Evolutionary conservation across 331 rosid genomes (phyloP), one percentile per base, ranked within the genome.

Genomic region (Acacia pycnantha): DNA sequence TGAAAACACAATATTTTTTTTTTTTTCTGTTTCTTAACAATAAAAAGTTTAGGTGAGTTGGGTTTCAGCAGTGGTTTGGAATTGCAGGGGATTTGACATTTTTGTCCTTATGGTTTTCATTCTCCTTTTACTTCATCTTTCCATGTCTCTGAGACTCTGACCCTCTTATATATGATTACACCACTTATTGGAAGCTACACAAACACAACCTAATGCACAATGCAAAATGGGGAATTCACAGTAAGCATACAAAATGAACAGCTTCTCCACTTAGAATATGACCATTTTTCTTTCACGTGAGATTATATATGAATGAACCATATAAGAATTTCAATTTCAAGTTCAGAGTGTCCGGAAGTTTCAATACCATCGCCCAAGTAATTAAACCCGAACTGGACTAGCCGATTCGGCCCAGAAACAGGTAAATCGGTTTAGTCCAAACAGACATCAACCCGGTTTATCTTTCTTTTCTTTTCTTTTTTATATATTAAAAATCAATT

Each of bases 191-290:
- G 37, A 81, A 67, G 70, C 50, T 73, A 67, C 69, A 13, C 53
- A 74, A 46, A 29, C 10, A 10, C 1, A 80, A 74, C 11, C 10
- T 41, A 5, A 58, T 27, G 54, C 19, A 48, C 54, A 12, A 48
- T 48, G 19, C 54, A 48, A 13, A 71, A 66, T 54, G 66, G 79
- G 79, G 43, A 54, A 77, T 80, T 83, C 78, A 77, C 62, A 78
- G 82, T 82, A 81, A 87, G 95, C 86, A 77, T 86, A 91, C 97
- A 88, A 88, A 82, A 87, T 87, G 89, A 88, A 93, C 82, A 93
- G 91, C 46, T 64, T 47, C 91, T 75, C 88, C 71, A 11, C 70
- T 48, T 11, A 48, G 54, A 48, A 48, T 48, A 48, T 48, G 54
- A 48, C 19, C 54, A 4, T 48, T 48, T 84, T 81, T 74, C 58